phyloP scores from a whole-genome alignment of 148 eudicot species.

The Bassia scoparia region DNA sequence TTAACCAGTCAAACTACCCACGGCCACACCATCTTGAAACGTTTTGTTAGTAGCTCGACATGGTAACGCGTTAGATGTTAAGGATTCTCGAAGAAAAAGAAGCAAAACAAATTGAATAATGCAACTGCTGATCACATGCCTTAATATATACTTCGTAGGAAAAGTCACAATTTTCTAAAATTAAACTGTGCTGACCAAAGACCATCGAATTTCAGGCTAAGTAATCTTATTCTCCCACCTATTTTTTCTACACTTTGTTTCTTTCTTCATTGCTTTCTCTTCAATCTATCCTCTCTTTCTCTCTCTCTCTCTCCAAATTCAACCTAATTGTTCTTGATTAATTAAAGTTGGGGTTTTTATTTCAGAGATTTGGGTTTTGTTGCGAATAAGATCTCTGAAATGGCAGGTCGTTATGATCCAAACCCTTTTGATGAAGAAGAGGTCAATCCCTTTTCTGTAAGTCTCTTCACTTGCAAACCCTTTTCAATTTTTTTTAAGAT shows the following conservation, averaged over 20 bases:
- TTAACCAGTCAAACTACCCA: no score
- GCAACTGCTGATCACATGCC: background rate
- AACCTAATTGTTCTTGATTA: background rate
- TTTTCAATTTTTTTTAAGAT: background rate
- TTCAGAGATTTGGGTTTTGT: constrained; percentile 6
- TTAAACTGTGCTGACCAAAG: constrained; percentile 10
- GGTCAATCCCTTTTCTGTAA: constrained; percentile 75
- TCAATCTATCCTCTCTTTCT: constrained; percentile 5
- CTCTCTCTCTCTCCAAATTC: no score
- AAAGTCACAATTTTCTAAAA: constrained; percentile 12
- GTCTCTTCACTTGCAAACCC: constrained; percentile 11
- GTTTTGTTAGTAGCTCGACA: no score
- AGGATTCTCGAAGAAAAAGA: background rate
- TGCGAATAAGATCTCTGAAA: constrained; percentile 16
- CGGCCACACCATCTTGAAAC: no score
- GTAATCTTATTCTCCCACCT: no score
- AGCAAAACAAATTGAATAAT: background rate
- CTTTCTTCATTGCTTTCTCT: constrained; percentile 11
- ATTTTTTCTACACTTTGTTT: background rate
- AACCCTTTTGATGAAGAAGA: constrained; percentile 84
- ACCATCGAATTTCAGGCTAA: background rate
- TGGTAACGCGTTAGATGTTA: no score
- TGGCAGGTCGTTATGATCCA: constrained; percentile 74
- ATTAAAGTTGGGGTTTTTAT: constrained; percentile 1
- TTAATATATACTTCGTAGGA: constrained; percentile 1